Evolutionary conservation across 768 basidiomycete genomes (phyloP), one percentile per base, ranked within the genome.

Genomic region (Mycena rosella): DNA sequence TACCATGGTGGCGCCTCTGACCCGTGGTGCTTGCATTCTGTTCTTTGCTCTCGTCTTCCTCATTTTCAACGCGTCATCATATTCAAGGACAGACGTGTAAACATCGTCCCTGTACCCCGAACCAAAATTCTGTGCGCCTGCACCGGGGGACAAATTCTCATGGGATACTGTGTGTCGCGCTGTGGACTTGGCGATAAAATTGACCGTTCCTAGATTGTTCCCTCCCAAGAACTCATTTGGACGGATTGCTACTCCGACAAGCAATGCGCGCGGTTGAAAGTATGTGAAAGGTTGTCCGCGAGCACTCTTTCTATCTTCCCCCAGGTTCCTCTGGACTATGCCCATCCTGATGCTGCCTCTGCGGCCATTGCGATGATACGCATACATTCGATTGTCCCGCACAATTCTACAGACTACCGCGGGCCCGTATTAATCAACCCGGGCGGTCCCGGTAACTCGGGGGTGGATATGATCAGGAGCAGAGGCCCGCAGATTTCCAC

Each of bases 401-500:
- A 65, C 38, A 56, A 63, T 26, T 64, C 71, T 6, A 26, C 61
- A 10, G 14, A 44, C 5, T 75, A 71, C 38, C 68, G 64, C 17
- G 74, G 74, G 20, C 70, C 70, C n/a, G 60, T 75, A 24, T 65
- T 72, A 5, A 51, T 66, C 26, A 75, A 73, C 48, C 72, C 72
- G 1, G 74, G 72, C 20, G 74, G 74, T 2, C 74, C 74, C 4
- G 74, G 74, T 14, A 64, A 26, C 8, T 68, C 68, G 2, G 74
- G 74, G 4, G 71, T 75, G 24, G 58, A 62, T 36, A 34, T 63
- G 2, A 47, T 67, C 27, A 13, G 2, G 4, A 6, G 17, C 0
- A 18, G 8, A n/a, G 70, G 66, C 5, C 5, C 18, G 2, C 34
- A 24, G 20, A 18, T 72, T 1, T 54, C 65, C 26, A 53, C 27